Percentiles rank a stretch among this genome's conserved stretches.
These are phyloP conservation scores for Geum urbanum DNA, from an alignment of 306 rosid species.

Conservation along the genomic window DNA sequence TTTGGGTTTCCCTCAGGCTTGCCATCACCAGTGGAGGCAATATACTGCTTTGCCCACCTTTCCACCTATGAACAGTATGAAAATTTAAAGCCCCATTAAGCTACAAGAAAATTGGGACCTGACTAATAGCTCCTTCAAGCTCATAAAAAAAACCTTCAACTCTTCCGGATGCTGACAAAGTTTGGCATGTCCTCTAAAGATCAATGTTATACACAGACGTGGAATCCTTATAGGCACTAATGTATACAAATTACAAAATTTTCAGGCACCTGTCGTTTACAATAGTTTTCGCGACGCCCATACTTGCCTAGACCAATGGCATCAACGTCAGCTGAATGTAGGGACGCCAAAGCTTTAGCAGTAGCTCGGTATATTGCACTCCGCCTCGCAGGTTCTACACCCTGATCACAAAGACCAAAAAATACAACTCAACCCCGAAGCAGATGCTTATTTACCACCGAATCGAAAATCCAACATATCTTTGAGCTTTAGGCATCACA, in stretches of 20 bases:
- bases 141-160: background rate
- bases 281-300: constrained; percentile 68
- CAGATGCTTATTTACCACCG: background rate
- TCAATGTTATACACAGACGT: background rate
- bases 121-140: background rate
- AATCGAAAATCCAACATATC: background rate
- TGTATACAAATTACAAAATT: constrained; percentile 4
- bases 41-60: constrained; percentile 88
- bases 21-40: constrained; percentile 75
- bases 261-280: constrained; percentile 76
- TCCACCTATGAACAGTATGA: constrained; percentile 56
- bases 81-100: constrained; percentile 4
- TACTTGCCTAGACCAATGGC: constrained; percentile 72
- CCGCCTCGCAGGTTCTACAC: constrained; percentile 58
- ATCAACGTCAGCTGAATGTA: constrained; percentile 72
- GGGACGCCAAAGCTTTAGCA: constrained; percentile 60
- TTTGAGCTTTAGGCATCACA: background rate
- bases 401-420: constrained; percentile 39
- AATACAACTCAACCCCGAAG: constrained; percentile 26
- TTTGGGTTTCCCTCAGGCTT: constrained; percentile 72
- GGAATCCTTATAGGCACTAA: background rate
- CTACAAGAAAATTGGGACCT: background rate
- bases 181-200: background rate
- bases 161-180: background rate
- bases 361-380: constrained; percentile 61